phyloP scores from a whole-genome alignment of 2,329 filamentous ascomycete genomes.

The Calonectria honghensis region DNA sequence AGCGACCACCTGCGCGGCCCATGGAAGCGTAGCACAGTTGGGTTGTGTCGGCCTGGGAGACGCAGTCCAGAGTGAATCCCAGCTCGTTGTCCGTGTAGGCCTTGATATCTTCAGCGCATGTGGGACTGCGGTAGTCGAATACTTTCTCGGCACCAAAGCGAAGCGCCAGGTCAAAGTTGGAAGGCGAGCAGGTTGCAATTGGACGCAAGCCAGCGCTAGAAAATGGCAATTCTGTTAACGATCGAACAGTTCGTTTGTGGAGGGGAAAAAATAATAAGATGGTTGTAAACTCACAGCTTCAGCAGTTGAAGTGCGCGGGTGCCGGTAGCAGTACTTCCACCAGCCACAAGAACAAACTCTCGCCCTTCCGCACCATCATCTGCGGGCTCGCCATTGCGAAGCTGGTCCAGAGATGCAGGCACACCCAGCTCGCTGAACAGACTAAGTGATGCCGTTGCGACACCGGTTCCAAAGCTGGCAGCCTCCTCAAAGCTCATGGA shows the following conservation, averaged over 20 bases:
- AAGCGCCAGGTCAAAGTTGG: conserved; percentile 30
- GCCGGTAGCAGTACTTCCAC: not conserved
- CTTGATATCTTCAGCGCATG: conserved; percentile 33
- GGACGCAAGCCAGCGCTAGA: conserved; percentile 15
- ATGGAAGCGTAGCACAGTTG: conserved; percentile 35
- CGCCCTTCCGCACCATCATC: not conserved
- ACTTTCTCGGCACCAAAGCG: conserved; percentile 33
- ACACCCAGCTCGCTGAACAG: not conserved
- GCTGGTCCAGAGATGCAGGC: not conserved
- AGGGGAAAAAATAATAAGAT: not conserved
- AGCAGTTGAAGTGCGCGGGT: not conserved
- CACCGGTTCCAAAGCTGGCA: not conserved
- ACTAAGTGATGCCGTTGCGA: not conserved
- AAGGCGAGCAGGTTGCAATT: conserved; percentile 35
- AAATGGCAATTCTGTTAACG: not conserved
- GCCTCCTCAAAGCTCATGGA: not conserved
- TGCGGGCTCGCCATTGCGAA: not conserved
- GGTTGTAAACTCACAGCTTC: not conserved
- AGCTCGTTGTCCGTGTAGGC: conserved; percentile 35
- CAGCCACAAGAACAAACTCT: not conserved
- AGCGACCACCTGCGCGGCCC: conserved; percentile 29
- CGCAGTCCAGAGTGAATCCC: conserved; percentile 28
- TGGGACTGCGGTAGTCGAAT: conserved; percentile 33
- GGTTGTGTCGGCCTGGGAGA: conserved; percentile 27
- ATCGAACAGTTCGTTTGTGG: not conserved